Conservation (phyloP, 306 rosid genomes). For the Ziziphus jujuba region DNA sequence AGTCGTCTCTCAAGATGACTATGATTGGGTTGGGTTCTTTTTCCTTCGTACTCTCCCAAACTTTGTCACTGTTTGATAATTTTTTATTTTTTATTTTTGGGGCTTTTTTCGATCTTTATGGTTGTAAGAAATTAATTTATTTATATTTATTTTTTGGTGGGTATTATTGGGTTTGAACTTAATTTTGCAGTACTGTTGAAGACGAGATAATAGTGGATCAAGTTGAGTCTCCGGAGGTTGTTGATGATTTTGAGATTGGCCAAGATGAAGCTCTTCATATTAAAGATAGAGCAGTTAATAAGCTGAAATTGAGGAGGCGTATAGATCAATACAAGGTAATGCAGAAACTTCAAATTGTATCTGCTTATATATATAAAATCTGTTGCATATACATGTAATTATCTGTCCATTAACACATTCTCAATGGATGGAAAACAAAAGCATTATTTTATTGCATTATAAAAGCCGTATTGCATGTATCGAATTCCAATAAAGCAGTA, state of each 20-base stretch:
- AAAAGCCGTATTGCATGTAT: too few species aligned
- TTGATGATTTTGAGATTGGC: slow-evolving; percentile 87
- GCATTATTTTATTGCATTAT: too few species aligned
- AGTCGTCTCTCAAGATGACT: slow-evolving; percentile 77
- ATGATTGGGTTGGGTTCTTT: slow-evolving; percentile 65
- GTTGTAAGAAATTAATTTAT: not conserved
- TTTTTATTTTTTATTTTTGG: not conserved
- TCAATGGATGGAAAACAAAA: too few species aligned
- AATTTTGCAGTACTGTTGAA: slow-evolving; percentile 68
- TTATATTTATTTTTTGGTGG: not conserved
- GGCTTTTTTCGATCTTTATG: not conserved
- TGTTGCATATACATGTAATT: too few species aligned
- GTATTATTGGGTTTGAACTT: not conserved
- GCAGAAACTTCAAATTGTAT: too few species aligned
- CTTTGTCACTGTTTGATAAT: not conserved
- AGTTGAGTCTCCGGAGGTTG: slow-evolving; percentile 67
- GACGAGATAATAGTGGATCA: slow-evolving; percentile 81
- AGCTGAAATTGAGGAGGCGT: slow-evolving; percentile 70
- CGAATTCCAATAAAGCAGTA: too few species aligned
- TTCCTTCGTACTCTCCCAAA: not conserved
- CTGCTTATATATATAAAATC: too few species aligned
- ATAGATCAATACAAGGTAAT: slow-evolving; percentile 56
- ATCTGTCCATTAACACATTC: too few species aligned
- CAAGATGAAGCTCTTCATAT: slow-evolving; percentile 73
- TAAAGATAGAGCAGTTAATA: slow-evolving; percentile 69